A percentile compares a stretch with the other conserved stretches of the same genome.
phyloP scores from a whole-genome alignment of 106 monocot species.

The Phalaenopsis equestris region DNA sequence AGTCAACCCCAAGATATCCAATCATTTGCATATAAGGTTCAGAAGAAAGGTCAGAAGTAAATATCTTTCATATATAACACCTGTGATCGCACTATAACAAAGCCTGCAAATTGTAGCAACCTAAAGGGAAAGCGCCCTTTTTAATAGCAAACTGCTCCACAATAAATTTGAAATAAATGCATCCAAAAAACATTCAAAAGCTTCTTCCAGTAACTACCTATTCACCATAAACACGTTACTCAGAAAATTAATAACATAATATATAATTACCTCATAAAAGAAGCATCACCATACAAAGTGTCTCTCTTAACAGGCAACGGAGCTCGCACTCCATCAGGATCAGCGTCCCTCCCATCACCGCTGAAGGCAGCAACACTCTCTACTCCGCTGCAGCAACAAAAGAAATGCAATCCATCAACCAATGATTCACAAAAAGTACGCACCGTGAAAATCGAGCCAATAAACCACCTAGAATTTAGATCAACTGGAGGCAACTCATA shows the following conservation, averaged over 20 bases:
- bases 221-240: background rate
- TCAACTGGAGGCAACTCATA: constrained; percentile 5
- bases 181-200: background rate
- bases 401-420: background rate
- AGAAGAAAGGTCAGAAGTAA: too few species aligned
- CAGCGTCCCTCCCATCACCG: constrained; percentile 14
- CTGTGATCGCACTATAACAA: background rate
- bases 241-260: background rate
- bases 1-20: too few species aligned
- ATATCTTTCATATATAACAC: too few species aligned
- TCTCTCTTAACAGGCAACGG: constrained; percentile 60
- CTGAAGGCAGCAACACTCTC: constrained; percentile 14
- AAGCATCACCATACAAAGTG: constrained; percentile 50
- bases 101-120: background rate
- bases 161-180: constrained; percentile 2
- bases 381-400: constrained; percentile 5
- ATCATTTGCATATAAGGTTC: too few species aligned
- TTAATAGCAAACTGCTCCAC: background rate
- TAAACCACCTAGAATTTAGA: constrained; percentile 19
- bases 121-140: background rate
- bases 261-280: constrained; percentile 29
- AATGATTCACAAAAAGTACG: background rate
- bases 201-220: background rate
- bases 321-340: constrained; percentile 55
- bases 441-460: background rate